Evolutionary conservation across 345 rosid species (phyloP), one percentile per base, ranked within the genome.

Genomic region (Cochlearia excelsa): DNA sequence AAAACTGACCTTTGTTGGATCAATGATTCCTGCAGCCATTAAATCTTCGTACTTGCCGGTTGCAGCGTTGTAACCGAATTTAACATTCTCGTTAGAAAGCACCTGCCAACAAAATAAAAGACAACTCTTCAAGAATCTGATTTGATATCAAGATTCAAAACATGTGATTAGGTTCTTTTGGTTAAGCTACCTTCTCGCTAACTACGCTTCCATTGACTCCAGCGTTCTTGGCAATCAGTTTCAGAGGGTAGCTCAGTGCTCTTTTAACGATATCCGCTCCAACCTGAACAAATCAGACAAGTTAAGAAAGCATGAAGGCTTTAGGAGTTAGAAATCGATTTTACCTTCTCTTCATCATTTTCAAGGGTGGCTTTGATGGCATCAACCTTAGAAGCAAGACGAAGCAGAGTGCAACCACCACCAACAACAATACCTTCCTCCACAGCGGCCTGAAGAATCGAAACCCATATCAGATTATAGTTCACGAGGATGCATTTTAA

Each of bases 171-270:
- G 37, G 51, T 51, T 31, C n/a, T 59, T 35, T 52, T 16, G 23
- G 38, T 46, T 23, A 23, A 6, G n/a, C 0, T 76, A 79, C 89
- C 95, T 88, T 92, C 83, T 92, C 95, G 35, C 95, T 88, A 61
- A 92, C 96, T 6, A 88, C 95, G 50, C 98, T 92, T 54, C 96
- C 96, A 55, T 86, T 92, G 34, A 92, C 98, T 42, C 98, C 96
- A 0, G 98, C 98, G 51, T 88, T 92, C 76, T 92, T 92, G 59
- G 98, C 98, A 41, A 92, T 92, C 74, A 88, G 66, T 61, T 92
- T 92, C 53, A 86, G 78, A 8, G 96, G 98, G 69, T 92, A 92
- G 50, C 96, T 82, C 50, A 88, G 54, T 61, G 98, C 96, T 67
- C 96, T 84, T 76, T 79, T 92, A 16, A 92, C 88, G 26, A 92